Base-by-base conservation (phyloP, 495 filamentous ascomycete species). In the Penicillium argentinense region DNA sequence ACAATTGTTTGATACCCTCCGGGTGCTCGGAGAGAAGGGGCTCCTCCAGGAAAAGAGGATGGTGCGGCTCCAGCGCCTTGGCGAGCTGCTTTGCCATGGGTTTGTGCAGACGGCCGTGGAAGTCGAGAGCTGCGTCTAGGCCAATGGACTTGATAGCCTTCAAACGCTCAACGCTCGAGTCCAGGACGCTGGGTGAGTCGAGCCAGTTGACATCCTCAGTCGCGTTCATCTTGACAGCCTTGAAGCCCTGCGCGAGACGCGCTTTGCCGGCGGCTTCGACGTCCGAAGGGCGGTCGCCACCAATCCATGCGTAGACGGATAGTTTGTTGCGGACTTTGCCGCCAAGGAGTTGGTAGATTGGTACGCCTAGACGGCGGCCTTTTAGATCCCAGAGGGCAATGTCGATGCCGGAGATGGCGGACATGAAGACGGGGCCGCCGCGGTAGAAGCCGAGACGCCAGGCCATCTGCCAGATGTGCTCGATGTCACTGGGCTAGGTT, bases 381-480 rank as follows among this genome's bases (percentile, higher is more conserved):
- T 89, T 89, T 40, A 90, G 61, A 66, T 90, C 87, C 86, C 86
- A 90, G 12, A 89, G 71, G 3, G 87, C 86, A 61, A 91, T 89
- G 57, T 89, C 87, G 52, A 90, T 82, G 4, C 87, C 86, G 8
- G 84, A 74, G 21, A 90, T 70, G 6, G 87, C 87, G 54, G 81
- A 86, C 85, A 90, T 89, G 54, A 91, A 82, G 26, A 91, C 85
- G 1, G 86, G 84, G 3, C 87, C 87, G 13, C 87, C 87, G 26
- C 87, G 77, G 64, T 91, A 90, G 67, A 90, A 90, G 14, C 80
- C 81, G 4, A 80, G 70, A 42, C 87, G 78, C 73, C 81, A 88
- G 16, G 76, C 77, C 43, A 73, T 77, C 63, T 91, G 87, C 87
- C 87, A 90, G 39, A 89, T 81, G 49, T 88, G 81, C 60, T 91